phyloP scores from a whole-genome alignment of 2,329 filamentous ascomycete genomes.

The Xylaria sp. region DNA sequence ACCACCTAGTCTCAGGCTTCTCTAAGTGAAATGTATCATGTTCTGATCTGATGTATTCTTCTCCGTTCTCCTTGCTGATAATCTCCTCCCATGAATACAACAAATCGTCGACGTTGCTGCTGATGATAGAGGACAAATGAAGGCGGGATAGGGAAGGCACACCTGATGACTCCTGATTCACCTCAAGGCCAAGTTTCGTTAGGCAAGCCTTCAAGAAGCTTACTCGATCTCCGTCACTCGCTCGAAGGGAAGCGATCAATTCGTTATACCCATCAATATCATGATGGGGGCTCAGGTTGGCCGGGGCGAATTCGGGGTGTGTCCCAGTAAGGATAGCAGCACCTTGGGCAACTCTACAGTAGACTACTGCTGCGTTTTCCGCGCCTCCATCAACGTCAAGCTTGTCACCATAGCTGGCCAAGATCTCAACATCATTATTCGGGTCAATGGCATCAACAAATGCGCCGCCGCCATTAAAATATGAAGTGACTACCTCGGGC shows the following conservation, averaged over 20 bases:
- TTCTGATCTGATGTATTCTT: constrained; percentile 80
- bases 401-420: constrained; percentile 81
- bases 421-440: constrained; percentile 75
- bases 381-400: constrained; percentile 80
- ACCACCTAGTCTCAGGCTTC: constrained; percentile 70
- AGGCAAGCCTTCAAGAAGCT: constrained; percentile 84
- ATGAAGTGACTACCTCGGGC: constrained; percentile 74
- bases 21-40: constrained; percentile 85
- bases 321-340: constrained; percentile 83
- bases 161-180: constrained; percentile 73
- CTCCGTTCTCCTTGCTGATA: constrained; percentile 71
- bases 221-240: constrained; percentile 75
- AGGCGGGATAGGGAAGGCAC: constrained; percentile 84
- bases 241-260: constrained; percentile 73
- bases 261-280: constrained; percentile 75
- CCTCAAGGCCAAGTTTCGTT: constrained; percentile 81
- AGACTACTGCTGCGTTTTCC: constrained; percentile 81
- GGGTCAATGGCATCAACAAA: constrained; percentile 80
- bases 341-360: constrained; percentile 84
- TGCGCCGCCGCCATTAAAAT: constrained; percentile 94
- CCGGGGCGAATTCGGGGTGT: constrained; percentile 92
- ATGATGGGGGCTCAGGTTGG: constrained; percentile 76
- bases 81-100: constrained; percentile 74
- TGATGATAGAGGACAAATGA: constrained; percentile 78
- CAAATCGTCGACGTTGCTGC: constrained; percentile 73